phyloP scores from a whole-genome alignment of 2,329 filamentous ascomycete genomes.

The Magnaporthales sp. region DNA sequence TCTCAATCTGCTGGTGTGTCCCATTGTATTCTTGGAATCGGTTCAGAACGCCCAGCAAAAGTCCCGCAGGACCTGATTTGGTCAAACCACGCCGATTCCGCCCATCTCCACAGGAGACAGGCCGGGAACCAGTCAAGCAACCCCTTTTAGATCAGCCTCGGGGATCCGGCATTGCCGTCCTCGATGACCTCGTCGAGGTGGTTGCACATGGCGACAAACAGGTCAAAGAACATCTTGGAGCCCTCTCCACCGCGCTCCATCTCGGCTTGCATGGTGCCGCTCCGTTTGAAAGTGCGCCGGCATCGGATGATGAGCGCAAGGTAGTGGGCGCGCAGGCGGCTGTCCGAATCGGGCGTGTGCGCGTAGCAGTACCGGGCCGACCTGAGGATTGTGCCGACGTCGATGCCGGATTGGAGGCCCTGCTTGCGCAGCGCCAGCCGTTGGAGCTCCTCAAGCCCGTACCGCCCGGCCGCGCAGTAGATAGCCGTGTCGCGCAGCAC shows the following conservation, averaged over 20 bases:
- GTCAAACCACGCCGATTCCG: not conserved
- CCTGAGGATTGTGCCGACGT: conserved; percentile 83
- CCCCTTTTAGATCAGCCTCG: conserved; percentile 43
- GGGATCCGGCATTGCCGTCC: conserved; percentile 59
- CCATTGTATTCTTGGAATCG: not conserved
- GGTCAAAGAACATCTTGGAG: conserved; percentile 90
- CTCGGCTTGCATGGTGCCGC: conserved; percentile 97
- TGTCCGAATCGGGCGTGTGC: conserved; percentile 89
- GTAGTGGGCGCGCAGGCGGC: conserved; percentile 89
- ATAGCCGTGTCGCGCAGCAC: conserved; percentile 88
- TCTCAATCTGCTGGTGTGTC: not conserved
- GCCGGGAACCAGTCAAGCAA: not conserved
- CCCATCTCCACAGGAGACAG: not conserved
- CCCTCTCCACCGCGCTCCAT: conserved; percentile 76
- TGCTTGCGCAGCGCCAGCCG: conserved; percentile 87
- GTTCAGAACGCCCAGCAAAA: not conserved
- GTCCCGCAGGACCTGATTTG: not conserved
- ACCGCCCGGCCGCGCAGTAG: conserved; percentile 87
- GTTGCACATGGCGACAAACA: conserved; percentile 97
- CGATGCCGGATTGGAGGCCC: conserved; percentile 84
- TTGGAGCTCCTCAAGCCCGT: conserved; percentile 89
- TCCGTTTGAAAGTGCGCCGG: conserved; percentile 95
- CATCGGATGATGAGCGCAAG: conserved; percentile 94
- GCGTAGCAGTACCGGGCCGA: conserved; percentile 93
- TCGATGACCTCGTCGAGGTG: conserved; percentile 95